phyloP scores from a whole-genome alignment of 2,329 filamentous ascomycete species.

The Endothia cerciana region DNA sequence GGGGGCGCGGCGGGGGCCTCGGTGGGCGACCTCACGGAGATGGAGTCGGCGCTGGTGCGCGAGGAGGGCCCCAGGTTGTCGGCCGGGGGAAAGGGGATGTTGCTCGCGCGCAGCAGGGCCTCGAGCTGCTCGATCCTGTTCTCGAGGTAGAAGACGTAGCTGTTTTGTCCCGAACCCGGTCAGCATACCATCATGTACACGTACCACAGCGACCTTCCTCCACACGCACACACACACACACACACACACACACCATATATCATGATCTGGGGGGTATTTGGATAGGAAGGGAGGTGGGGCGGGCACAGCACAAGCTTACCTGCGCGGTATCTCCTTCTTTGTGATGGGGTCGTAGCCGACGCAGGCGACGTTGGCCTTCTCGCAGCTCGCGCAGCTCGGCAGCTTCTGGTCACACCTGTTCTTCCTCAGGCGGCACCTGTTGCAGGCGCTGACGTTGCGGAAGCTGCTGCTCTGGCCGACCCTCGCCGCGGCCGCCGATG shows the following conservation, averaged over 20 bases:
- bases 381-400: constrained; percentile 87
- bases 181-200: too few species aligned
- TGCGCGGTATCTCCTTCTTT: constrained; percentile 91
- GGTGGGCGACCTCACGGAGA: constrained; percentile 39
- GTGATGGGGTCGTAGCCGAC: constrained; percentile 97
- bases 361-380: constrained; percentile 89
- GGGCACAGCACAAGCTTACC: constrained; percentile 74
- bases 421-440: constrained; percentile 88
- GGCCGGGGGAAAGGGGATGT: constrained; percentile 73
- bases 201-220: too few species aligned
- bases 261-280: too few species aligned
- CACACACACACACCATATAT: too few species aligned
- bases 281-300: background rate
- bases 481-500: constrained; percentile 39
- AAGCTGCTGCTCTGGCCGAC: constrained; percentile 68
- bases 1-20: constrained; percentile 38
- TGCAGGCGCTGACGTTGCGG: constrained; percentile 91
- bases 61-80: constrained; percentile 69
- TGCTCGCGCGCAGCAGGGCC: constrained; percentile 68
- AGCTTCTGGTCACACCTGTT: constrained; percentile 94
- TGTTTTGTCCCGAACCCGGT: constrained; percentile 40
- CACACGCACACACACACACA: too few species aligned
- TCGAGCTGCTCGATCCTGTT: constrained; percentile 85
- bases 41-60: constrained; percentile 47
- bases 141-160: constrained; percentile 95